Base-by-base conservation (phyloP, 352 stramenopile species). In the Pythium periplocum region DNA sequence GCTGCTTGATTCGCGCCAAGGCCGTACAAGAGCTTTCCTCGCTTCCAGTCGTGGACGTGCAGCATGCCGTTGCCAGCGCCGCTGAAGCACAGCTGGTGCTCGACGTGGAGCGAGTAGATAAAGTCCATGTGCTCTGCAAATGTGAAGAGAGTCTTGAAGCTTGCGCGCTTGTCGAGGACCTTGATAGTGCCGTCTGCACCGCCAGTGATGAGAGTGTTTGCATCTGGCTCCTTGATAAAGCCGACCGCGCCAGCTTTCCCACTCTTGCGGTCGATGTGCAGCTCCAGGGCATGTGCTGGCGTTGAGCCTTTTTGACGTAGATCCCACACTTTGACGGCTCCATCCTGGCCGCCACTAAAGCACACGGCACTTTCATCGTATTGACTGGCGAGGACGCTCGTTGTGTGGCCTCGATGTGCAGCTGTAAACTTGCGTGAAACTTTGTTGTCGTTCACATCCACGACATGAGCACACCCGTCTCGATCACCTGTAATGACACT, bases 61-160 rank as follows among this genome's bases (percentile, higher is more conserved):
- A 96, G 73, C 75, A 89, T 92, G 30, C 86, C 86, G 45, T 92
- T 87, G 45, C 86, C 86, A 4, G 75, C 84, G 8, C 86, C 86
- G 44, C 75, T 92, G 12, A 95, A 87, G 52, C 86, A 92, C 8
- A 93, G 55, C 48, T 89, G 67, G 4, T 66, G 68, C 30, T 71
- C 62, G 33, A 93, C 35, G 7, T 86, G 62, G 6, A 96, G 46
- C 34, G 82, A 85, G 69, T 96, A 96, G 57, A 95, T 91, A 57
- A 95, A 96, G 57, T 93, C 86, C 65, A 82, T 65, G 61, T 96
- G 86, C 54, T 94, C 74, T 0, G 66, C 71, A 49, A 87, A 90
- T 51, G 69, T 75, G 60, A 76, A 68, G 26, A 81, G 46, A 12
- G 75, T 55, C 17, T 59, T 59, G 50, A 75, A 87, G 6, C 55